Evolutionary conservation across 371 early-diverging fungal species (phyloP).

Genomic region (Capillidium rhysosporum): DNA sequence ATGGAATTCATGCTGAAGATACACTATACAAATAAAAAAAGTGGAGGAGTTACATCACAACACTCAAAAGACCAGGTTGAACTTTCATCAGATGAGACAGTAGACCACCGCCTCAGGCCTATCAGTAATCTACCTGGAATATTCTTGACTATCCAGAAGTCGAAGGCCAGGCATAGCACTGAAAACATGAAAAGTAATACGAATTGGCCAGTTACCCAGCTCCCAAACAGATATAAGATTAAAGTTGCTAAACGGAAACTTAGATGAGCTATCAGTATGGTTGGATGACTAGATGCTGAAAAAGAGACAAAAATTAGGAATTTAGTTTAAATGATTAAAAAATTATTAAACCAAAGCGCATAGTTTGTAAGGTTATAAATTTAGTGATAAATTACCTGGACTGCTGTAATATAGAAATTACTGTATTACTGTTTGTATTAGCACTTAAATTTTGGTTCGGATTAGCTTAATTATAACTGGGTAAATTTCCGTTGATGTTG

Average conservation of each 20-base stretch:
- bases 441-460: no score
- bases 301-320: no score
- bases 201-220: constrained; percentile 56
- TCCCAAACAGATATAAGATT: constrained; percentile 60
- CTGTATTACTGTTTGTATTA: no score
- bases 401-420: no score
- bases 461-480: no score
- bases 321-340: no score
- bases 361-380: no score
- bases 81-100: constrained; percentile 78
- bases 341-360: no score
- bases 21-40: constrained; percentile 16
- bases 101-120: constrained; percentile 96
- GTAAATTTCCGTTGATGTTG: no score
- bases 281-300: constrained; percentile 75
- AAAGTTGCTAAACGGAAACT: constrained; percentile 65
- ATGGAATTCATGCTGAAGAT: constrained; percentile 51
- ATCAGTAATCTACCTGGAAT: constrained; percentile 87
- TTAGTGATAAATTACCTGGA: no score
- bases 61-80: constrained; percentile 91
- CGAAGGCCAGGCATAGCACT: constrained; percentile 76
- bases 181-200: constrained; percentile 80
- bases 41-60: constrained; percentile 33
- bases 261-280: constrained; percentile 75
- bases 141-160: constrained; percentile 98